Evolutionary conservation across 768 basidiomycete genomes (phyloP).

Genomic region (Boletus tylopilopsis): DNA sequence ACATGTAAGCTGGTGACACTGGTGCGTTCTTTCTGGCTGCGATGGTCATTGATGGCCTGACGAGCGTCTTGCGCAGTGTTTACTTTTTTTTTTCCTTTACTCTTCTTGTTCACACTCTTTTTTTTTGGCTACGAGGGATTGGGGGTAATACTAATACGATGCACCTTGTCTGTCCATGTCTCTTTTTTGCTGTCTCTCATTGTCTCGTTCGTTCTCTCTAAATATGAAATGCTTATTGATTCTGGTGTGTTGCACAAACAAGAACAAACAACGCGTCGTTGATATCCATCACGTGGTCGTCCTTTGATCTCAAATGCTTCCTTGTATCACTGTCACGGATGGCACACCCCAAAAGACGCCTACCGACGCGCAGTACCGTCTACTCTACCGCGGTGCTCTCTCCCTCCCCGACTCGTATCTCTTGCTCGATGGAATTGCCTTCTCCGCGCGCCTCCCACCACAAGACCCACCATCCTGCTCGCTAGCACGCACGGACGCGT

Average conservation of each 20-base stretch:
- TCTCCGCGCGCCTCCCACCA: slow-evolving; percentile 46
- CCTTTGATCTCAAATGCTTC: slow-evolving; percentile 1
- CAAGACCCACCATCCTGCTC: slow-evolving; percentile 24
- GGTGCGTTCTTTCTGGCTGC: not conserved
- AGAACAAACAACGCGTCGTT: slow-evolving; percentile 15
- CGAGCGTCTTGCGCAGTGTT: not conserved
- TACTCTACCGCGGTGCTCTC: slow-evolving; percentile 73
- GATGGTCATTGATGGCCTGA: not conserved
- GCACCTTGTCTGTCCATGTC: slow-evolving; percentile 4
- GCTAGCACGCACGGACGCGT: slow-evolving; percentile 24
- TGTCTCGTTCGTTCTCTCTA: not conserved
- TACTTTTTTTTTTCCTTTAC: not conserved
- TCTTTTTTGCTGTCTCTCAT: slow-evolving; percentile 4
- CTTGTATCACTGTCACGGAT: slow-evolving; percentile 13
- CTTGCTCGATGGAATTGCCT: slow-evolving; percentile 70
- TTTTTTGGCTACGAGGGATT: slow-evolving; percentile 9
- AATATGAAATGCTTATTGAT: not conserved
- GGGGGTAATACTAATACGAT: slow-evolving; percentile 20
- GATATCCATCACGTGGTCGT: slow-evolving; percentile 9
- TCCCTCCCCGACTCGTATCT: slow-evolving; percentile 71
- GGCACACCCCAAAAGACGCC: slow-evolving; percentile 21
- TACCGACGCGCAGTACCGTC: slow-evolving; percentile 34
- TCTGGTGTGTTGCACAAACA: not conserved
- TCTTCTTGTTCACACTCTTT: slow-evolving; percentile 16
- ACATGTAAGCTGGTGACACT: slow-evolving; percentile 22